Evolutionary conservation across 2,329 filamentous ascomycete species (phyloP).

Genomic region (Ceratocystis cubensis): DNA sequence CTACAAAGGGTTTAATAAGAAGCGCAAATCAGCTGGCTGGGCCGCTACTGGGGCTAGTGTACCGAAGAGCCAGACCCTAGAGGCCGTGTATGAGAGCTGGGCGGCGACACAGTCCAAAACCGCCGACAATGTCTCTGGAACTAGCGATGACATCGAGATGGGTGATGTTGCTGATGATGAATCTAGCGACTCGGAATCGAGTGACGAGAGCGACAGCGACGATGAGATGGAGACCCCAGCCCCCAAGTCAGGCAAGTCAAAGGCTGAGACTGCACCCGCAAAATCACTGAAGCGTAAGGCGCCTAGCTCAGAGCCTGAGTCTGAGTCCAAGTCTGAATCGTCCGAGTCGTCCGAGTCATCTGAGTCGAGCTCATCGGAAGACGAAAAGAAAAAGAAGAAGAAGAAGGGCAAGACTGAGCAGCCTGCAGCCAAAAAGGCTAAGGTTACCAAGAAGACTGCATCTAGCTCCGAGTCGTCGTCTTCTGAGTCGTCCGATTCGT

Average conservation of each 20-base stretch:
- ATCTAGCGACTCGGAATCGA: conserved; percentile 17
- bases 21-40: conserved; percentile 44
- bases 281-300: conserved; percentile 34
- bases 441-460: conserved; percentile 27
- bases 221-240: conserved; percentile 20
- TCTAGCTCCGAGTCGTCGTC: conserved; percentile 24
- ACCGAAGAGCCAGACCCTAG: conserved; percentile 32
- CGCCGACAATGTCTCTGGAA: conserved; percentile 5
- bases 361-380: conserved; percentile 24
- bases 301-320: conserved; percentile 24
- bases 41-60: conserved; percentile 26
- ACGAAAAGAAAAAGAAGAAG: conserved; percentile 8
- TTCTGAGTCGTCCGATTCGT: conserved; percentile 22
- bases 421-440: conserved; percentile 40
- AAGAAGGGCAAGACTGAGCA: conserved; percentile 18
- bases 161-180: conserved; percentile 20
- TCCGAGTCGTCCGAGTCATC: neutral
- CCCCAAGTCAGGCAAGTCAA: conserved; percentile 25
- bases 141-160: conserved; percentile 23
- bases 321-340: conserved; percentile 21
- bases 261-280: conserved; percentile 22
- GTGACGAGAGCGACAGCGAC: conserved; percentile 23
- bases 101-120: conserved; percentile 26
- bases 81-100: conserved; percentile 41
- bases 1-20: conserved; percentile 49